Evolutionary conservation across 129 eudicot species (phyloP), one percentile per base, ranked within the genome.

Genomic region (Lactuca saligna): DNA sequence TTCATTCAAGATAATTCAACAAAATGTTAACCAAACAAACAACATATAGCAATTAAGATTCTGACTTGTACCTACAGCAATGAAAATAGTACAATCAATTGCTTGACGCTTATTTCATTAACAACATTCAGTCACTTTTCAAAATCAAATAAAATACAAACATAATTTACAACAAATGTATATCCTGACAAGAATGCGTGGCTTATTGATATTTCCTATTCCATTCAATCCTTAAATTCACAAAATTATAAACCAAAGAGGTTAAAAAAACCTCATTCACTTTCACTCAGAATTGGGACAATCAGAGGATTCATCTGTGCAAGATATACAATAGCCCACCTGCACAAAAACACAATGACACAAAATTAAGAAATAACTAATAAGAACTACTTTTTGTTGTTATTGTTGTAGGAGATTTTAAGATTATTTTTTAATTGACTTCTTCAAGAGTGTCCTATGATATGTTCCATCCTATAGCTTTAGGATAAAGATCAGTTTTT

Each of bases 281-380:
- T 72, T 76, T 79, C 88, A 32, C 80, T 82, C 61, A 82, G 71
- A 57, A 82, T 79, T 6, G 87, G 87, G 59, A 82, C 87, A 14
- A 82, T 79, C 68, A 82, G 87, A 10, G 87, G 87, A 58, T 82
- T 82, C 87, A 82, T 78, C 77, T 83, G 84, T 49, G 84, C 84
- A 69, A 83, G 70, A 60, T 83, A 83, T 5, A 83, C 82, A 35
- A 79, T 83, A 11, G 84, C 84, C 82, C 88, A 83, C 88, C 88
- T 80, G 69, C 58, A 67, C 2, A 17, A 61, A 68, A 53, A 38
- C 59, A 61, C 42, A 63, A 25, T 10, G 13, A 63, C 57, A 20
- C 20, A n/a, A n/a, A n/a, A n/a, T n/a, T n/a, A n/a, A n/a, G n/a
- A n/a, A n/a, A n/a, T n/a, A n/a, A n/a, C n/a, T n/a, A n/a, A n/a